A percentile compares a stretch with the other conserved stretches of the same genome.
phyloP scores from a whole-genome alignment of 2,329 filamentous ascomycete genomes.

The Myriosclerotinia duriaeana region DNA sequence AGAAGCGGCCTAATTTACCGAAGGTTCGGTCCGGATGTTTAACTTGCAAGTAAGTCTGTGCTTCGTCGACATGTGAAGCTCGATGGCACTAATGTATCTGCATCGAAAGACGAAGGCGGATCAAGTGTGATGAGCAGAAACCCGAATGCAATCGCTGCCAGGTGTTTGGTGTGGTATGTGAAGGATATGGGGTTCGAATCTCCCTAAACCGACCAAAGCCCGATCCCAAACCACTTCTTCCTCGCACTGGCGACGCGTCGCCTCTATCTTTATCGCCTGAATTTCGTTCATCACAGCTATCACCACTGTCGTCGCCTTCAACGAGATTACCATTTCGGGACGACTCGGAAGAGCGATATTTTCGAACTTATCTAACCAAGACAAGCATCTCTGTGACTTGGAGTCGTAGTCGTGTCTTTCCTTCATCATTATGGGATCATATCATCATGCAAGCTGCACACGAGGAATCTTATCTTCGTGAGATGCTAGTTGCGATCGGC shows the following conservation, averaged over 20 bases:
- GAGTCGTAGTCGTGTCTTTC: constrained; percentile 51
- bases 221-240: not conserved
- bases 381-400: constrained; percentile 45
- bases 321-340: constrained; percentile 34
- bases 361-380: constrained; percentile 19
- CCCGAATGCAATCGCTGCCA: constrained; percentile 17
- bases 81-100: constrained; percentile 9
- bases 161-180: constrained; percentile 19
- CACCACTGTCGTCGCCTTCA: constrained; percentile 9
- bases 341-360: constrained; percentile 45
- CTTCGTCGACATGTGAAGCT: constrained; percentile 4
- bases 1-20: constrained; percentile 17
- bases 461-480: constrained; percentile 56
- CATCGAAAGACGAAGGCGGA: constrained; percentile 15
- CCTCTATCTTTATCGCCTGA: not conserved
- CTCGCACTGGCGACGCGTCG: not conserved
- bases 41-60: constrained; percentile 25
- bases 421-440: constrained; percentile 58
- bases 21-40: constrained; percentile 22
- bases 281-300: not conserved
- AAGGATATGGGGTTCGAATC: constrained; percentile 16
- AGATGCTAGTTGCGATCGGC: constrained; percentile 63
- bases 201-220: constrained; percentile 11
- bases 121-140: constrained; percentile 24
- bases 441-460: constrained; percentile 63